phyloP scores from a whole-genome alignment of 108 stramenopile genomes.

The Cyclotella choctawhatcheeana region DNA sequence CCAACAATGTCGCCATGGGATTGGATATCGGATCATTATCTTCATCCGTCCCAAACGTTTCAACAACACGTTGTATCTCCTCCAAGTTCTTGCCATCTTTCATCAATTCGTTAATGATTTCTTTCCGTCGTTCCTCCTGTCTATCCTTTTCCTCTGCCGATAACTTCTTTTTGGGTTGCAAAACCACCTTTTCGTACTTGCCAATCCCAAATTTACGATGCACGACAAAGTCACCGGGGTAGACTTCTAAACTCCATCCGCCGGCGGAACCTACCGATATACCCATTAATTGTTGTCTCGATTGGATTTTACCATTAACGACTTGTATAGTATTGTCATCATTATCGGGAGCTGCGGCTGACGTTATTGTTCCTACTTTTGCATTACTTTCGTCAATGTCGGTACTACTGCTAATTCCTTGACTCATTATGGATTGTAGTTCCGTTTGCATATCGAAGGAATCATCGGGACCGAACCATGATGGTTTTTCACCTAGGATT shows the following conservation, averaged over 20 bases:
- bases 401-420: not conserved
- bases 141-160: conserved; percentile 57
- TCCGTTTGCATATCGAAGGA: conserved; percentile 54
- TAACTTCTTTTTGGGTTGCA: conserved; percentile 69
- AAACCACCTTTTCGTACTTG: conserved; percentile 71
- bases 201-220: conserved; percentile 88
- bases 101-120: conserved; percentile 62
- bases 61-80: conserved; percentile 61
- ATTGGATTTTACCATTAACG: conserved; percentile 62
- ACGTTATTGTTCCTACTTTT: conserved; percentile 3
- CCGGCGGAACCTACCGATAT: conserved; percentile 79
- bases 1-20: conserved; percentile 73
- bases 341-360: not conserved
- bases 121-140: conserved; percentile 55
- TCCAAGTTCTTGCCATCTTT: conserved; percentile 42
- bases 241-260: conserved; percentile 82
- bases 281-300: conserved; percentile 62
- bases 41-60: conserved; percentile 71
- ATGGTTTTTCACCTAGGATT: conserved; percentile 13
- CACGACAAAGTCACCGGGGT: conserved; percentile 87
- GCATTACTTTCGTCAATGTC: no score
- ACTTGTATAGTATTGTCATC: conserved; percentile 21
- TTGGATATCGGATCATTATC: conserved; percentile 80
- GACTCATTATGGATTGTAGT: conserved; percentile 27
- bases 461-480: conserved; percentile 76